Conservation (phyloP, 495 filamentous ascomycete genomes). For the Hyaloscypha bicolor region DNA sequence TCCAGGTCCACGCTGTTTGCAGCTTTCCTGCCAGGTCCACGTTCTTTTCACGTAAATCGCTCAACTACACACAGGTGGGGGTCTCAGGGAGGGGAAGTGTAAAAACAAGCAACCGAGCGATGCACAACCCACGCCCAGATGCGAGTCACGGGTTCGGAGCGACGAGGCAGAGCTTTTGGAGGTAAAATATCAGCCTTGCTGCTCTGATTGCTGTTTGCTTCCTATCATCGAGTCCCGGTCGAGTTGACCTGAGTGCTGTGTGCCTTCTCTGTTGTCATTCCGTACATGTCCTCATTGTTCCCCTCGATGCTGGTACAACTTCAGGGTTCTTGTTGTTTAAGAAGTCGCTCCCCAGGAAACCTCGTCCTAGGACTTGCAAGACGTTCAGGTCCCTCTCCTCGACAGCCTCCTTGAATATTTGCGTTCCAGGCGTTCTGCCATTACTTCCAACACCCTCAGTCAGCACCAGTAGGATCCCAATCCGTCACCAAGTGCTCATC, state of each 20-base stretch:
- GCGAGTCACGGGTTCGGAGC: conserved; percentile 5
- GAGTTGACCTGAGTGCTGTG: background rate
- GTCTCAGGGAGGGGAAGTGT: background rate
- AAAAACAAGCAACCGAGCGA: conserved; percentile 1
- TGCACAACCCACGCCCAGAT: background rate
- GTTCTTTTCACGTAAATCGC: conserved; percentile 14
- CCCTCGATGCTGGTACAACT: no score
- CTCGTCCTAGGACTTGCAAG: no score
- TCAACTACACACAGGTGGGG: background rate
- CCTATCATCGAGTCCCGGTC: background rate
- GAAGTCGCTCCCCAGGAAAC: no score
- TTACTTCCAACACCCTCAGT: conserved; percentile 5
- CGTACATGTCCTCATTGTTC: no score
- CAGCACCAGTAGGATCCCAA: conserved; percentile 70
- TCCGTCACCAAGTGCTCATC: conserved; percentile 65
- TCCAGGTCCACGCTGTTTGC: conserved; percentile 18
- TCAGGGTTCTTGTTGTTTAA: no score
- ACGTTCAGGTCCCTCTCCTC: no score
- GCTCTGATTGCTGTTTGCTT: background rate
- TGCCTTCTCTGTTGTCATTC: background rate
- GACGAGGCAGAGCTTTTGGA: background rate
- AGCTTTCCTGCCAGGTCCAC: conserved; percentile 9
- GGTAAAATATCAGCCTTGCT: background rate
- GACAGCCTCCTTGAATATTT: no score
- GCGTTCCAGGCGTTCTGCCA: no score